Percentiles rank a stretch among this genome's conserved stretches.
These are phyloP conservation scores for Russula foetens DNA, from an alignment of 768 basidiomycete species.

Conservation along the genomic window DNA sequence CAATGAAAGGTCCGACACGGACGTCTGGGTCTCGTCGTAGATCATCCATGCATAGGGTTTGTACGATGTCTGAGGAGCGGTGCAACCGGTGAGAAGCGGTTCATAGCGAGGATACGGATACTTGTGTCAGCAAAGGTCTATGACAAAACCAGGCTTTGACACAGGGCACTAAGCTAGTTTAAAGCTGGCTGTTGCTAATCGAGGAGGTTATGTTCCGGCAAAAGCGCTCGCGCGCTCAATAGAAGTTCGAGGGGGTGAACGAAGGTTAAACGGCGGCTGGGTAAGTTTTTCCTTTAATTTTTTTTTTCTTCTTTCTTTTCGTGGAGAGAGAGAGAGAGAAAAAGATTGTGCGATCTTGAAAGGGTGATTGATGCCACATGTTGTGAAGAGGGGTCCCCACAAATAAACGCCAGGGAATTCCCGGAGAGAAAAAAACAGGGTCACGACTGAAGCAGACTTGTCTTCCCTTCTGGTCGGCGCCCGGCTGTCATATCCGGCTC, in stretches of 20 bases:
- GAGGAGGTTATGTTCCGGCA: background rate
- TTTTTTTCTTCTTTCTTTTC: background rate
- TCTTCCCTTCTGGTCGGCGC: background rate
- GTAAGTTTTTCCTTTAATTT: background rate
- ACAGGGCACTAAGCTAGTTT: background rate
- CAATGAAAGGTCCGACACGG: slow-evolving; percentile 10
- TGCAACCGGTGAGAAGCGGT: background rate
- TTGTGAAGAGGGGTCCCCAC: slow-evolving; percentile 7
- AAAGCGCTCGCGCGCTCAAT: background rate
- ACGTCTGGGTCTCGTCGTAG: background rate
- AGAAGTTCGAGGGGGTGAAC: background rate
- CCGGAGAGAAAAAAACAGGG: background rate
- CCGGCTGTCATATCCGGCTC: slow-evolving; percentile 8
- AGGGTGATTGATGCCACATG: slow-evolving; percentile 5
- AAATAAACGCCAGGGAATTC: background rate
- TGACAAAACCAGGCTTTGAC: background rate
- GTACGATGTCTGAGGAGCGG: slow-evolving; percentile 2
- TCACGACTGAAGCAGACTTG: slow-evolving; percentile 3
- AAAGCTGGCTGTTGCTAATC: slow-evolving; percentile 2
- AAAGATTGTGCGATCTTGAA: slow-evolving; percentile 3
- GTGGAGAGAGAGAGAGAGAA: background rate
- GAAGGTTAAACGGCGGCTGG: background rate
- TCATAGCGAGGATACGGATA: background rate
- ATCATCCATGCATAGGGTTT: slow-evolving; percentile 2
- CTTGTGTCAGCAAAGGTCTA: background rate